Percentiles rank a stretch among this genome's conserved stretches.
Conservation (phyloP, 768 basidiomycete genomes). For the Suillus weaverae region DNA sequence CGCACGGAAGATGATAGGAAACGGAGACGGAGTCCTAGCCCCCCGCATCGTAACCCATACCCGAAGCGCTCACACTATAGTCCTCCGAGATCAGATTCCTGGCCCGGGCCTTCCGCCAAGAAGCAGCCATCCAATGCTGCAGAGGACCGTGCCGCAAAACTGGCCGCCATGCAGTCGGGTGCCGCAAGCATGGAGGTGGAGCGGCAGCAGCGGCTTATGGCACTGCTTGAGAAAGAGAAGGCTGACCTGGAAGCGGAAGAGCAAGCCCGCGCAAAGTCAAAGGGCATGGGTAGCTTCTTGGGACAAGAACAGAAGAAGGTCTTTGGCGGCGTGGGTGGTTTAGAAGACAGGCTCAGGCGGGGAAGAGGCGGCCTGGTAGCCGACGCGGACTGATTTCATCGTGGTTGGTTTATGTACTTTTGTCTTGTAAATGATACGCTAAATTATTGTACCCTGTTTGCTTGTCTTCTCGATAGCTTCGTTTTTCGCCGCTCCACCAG, state of each 20-base stretch:
- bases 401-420: neutral
- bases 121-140: slow-evolving; percentile 23
- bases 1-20: slow-evolving; percentile 38
- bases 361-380: slow-evolving; percentile 71
- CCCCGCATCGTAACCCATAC: slow-evolving; percentile 16
- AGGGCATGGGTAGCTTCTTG: slow-evolving; percentile 80
- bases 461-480: neutral
- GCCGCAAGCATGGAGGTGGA: slow-evolving; percentile 68
- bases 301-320: slow-evolving; percentile 83
- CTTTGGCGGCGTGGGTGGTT: slow-evolving; percentile 72
- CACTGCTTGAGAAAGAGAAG: slow-evolving; percentile 73
- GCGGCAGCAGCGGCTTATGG: slow-evolving; percentile 69
- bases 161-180: slow-evolving; percentile 84
- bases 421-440: neutral
- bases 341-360: slow-evolving; percentile 77
- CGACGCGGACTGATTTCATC: slow-evolving; percentile 37
- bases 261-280: slow-evolving; percentile 62
- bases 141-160: slow-evolving; percentile 74
- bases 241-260: slow-evolving; percentile 76
- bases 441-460: neutral
- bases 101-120: slow-evolving; percentile 15
- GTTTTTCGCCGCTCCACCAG: neutral
- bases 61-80: slow-evolving; percentile 54
- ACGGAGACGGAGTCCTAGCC: slow-evolving; percentile 40
- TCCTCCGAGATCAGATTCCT: slow-evolving; percentile 27